These are phyloP conservation scores for Beverwykella pulmonaria DNA, from an alignment of 495 filamentous ascomycete species.

Conservation along the genomic window DNA sequence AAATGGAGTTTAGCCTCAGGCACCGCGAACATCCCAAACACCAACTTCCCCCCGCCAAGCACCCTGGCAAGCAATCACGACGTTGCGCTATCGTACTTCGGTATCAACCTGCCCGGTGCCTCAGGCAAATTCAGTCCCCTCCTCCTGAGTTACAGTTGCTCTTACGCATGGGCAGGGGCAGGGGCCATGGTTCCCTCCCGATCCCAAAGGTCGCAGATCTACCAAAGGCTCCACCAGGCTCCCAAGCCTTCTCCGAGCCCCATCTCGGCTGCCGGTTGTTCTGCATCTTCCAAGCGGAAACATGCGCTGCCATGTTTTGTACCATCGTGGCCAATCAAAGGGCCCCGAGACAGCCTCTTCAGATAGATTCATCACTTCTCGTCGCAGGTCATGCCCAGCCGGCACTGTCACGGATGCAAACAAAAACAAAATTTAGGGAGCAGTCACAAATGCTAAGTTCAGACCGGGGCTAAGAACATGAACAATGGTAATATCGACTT, in stretches of 20 bases:
- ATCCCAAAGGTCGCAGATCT: slow-evolving; percentile 31
- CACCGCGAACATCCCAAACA: background rate
- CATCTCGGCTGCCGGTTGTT: slow-evolving; percentile 11
- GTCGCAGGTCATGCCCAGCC: background rate
- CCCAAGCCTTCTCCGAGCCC: background rate
- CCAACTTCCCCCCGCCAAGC: background rate
- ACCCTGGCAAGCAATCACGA: background rate
- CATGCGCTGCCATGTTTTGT: background rate
- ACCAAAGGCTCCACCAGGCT: background rate
- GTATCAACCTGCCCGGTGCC: background rate
- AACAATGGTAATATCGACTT: slow-evolving; percentile 32
- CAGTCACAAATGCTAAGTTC: slow-evolving; percentile 2
- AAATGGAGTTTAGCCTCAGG: background rate
- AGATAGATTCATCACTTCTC: background rate
- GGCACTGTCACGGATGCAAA: slow-evolving; percentile 3
- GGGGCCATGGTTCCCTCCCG: slow-evolving; percentile 12
- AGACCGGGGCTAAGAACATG: slow-evolving; percentile 20
- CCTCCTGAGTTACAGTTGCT: background rate
- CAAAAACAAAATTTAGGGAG: background rate
- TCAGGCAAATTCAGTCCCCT: slow-evolving; percentile 10
- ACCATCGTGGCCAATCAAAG: background rate
- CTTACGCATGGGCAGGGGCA: background rate
- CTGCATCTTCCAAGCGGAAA: slow-evolving; percentile 21
- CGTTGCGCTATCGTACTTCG: background rate
- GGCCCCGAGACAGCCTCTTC: background rate